A percentile compares a stretch with the other conserved stretches of the same genome.
Conservation (phyloP, 139 green algal species). For the Haematococcus lacustris region DNA sequence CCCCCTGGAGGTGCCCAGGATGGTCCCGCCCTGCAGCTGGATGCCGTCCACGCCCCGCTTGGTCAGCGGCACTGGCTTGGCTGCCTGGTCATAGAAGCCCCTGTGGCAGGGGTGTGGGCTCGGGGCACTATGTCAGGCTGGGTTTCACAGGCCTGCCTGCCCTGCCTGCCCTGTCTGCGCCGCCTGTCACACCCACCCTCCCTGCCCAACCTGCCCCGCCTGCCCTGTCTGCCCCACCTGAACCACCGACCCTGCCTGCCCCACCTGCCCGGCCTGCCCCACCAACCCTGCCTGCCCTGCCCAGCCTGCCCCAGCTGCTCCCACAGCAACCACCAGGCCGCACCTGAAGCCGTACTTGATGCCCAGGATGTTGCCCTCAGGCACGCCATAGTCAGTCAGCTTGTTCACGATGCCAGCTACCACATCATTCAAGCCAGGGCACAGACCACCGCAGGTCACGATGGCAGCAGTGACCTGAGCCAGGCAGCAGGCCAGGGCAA, state of each 20-base stretch:
- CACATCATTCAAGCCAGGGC: conserved; percentile 96
- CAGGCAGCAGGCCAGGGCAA: too few relatives aligned
- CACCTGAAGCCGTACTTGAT: conserved; percentile 76
- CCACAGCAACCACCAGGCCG: background rate
- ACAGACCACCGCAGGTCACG: conserved; percentile 95
- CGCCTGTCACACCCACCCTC: too few relatives aligned
- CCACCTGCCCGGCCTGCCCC: too few relatives aligned
- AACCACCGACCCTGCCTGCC: too few relatives aligned
- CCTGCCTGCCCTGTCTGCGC: too few relatives aligned
- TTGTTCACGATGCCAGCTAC: conserved; percentile 82
- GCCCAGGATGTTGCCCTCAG: conserved; percentile 81
- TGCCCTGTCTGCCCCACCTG: too few relatives aligned
- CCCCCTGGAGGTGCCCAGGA: conserved; percentile 89
- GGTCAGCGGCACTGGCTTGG: conserved; percentile 78
- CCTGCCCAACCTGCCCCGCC: too few relatives aligned
- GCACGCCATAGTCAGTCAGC: conserved; percentile 78
- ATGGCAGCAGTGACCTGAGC: conserved; percentile 78
- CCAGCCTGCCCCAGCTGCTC: too few relatives aligned
- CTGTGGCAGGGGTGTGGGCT: too few relatives aligned
- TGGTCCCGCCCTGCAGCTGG: conserved; percentile 92
- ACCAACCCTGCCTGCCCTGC: too few relatives aligned
- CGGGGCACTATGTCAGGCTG: too few relatives aligned
- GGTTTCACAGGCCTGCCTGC: too few relatives aligned
- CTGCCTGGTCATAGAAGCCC: background rate
- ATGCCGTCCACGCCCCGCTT: conserved; percentile 82